These are phyloP conservation scores for Lentinula raphanica DNA, from an alignment of 768 basidiomycete genomes.

Conservation along the genomic window DNA sequence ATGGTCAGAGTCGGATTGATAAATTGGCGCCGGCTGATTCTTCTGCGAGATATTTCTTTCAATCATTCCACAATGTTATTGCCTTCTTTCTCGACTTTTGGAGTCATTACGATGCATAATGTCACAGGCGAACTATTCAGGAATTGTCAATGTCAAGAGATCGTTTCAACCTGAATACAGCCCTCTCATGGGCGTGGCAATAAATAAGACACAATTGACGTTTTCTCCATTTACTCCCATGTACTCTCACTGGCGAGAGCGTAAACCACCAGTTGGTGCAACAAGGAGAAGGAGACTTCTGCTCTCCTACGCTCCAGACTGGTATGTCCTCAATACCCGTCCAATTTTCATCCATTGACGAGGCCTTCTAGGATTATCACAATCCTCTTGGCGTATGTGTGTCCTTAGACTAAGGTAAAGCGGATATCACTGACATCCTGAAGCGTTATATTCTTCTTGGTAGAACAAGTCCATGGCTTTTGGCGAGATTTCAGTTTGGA, in stretches of 20 bases:
- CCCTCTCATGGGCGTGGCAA: neutral
- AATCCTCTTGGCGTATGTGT: slow-evolving; percentile 56
- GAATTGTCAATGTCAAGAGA: neutral
- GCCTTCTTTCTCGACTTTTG: too few relatives aligned
- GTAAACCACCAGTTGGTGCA: slow-evolving; percentile 17
- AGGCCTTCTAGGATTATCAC: slow-evolving; percentile 54
- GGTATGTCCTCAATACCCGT: slow-evolving; percentile 36
- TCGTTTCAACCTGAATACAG: neutral
- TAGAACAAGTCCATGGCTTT: slow-evolving; percentile 68
- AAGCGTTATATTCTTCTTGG: slow-evolving; percentile 58
- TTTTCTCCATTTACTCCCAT: neutral
- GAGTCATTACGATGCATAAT: too few relatives aligned
- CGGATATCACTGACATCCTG: neutral
- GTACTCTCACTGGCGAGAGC: neutral
- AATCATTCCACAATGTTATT: too few relatives aligned
- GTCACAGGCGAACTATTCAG: too few relatives aligned
- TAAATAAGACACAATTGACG: neutral
- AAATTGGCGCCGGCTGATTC: neutral
- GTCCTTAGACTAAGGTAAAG: neutral
- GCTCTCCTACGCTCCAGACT: slow-evolving; percentile 69
- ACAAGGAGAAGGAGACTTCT: slow-evolving; percentile 39
- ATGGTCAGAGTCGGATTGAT: slow-evolving; percentile 24
- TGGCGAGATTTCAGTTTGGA: slow-evolving; percentile 71
- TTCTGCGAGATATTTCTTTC: too few relatives aligned
- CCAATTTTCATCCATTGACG: neutral